A percentile compares a stretch with the other conserved stretches of the same genome.
Evolutionary conservation across 176 grass and related monocot genomes (phyloP).

Genomic region (Juncus inflexus): DNA sequence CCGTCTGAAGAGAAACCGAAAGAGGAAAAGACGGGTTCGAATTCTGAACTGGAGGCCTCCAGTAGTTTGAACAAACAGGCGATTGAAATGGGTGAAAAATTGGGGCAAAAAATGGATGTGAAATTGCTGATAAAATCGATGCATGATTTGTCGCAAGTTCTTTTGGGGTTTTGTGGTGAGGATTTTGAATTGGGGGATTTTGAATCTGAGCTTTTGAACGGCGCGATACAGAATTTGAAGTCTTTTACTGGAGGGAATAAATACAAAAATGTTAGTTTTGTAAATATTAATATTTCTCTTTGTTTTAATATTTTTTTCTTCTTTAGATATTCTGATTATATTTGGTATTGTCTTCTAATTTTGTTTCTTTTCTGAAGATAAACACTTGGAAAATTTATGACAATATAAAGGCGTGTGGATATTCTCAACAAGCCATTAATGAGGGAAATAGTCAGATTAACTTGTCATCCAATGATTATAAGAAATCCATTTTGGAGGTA

Average conservation of each 20-base stretch:
- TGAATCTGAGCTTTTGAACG: constrained; percentile 47
- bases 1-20: constrained; percentile 26
- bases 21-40: constrained; percentile 27
- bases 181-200: constrained; percentile 37
- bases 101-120: constrained; percentile 1
- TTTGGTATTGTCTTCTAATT: background rate
- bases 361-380: constrained; percentile 11
- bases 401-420: background rate
- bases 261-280: background rate
- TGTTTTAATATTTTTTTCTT: background rate
- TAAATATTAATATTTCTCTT: too few relatives aligned
- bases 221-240: constrained; percentile 55
- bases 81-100: background rate
- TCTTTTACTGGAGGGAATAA: constrained; percentile 35
- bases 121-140: constrained; percentile 39
- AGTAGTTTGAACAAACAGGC: constrained; percentile 8
- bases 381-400: constrained; percentile 15
- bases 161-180: constrained; percentile 39
- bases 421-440: background rate
- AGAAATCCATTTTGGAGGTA: constrained; percentile 48
- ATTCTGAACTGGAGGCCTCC: constrained; percentile 10
- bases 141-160: constrained; percentile 46
- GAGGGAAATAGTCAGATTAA: constrained; percentile 22
- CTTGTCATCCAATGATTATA: constrained; percentile 32
- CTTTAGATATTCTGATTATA: background rate